phyloP scores from a whole-genome alignment of 2,329 filamentous ascomycete genomes.

The Penicillium sp. region DNA sequence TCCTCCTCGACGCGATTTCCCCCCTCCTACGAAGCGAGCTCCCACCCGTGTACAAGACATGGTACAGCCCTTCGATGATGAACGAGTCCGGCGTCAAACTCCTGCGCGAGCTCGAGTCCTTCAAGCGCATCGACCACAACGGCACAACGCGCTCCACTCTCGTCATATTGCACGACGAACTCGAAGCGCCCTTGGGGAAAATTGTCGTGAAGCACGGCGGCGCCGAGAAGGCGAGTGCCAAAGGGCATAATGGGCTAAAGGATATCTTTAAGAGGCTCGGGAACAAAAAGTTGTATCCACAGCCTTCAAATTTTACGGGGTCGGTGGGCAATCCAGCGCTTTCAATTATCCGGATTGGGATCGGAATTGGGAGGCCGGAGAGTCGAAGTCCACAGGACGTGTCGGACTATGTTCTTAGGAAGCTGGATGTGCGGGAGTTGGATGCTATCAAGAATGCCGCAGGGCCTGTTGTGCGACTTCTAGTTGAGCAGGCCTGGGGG shows the following conservation, averaged over 20 bases:
- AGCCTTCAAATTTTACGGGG: conserved; percentile 33
- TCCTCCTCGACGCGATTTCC: conserved; percentile 68
- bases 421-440: conserved; percentile 63
- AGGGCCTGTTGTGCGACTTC: conserved; percentile 55
- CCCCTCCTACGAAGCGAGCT: conserved; percentile 55
- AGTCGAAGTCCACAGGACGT: conserved; percentile 71
- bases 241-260: conserved; percentile 77
- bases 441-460: conserved; percentile 54
- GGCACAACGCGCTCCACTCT: conserved; percentile 51
- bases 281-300: conserved; percentile 38
- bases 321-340: conserved; percentile 29
- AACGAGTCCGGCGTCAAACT: conserved; percentile 80
- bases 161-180: conserved; percentile 85
- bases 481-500: conserved; percentile 55
- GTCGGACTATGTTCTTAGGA: conserved; percentile 75
- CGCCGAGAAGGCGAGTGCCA: conserved; percentile 58
- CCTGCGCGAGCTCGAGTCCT: conserved; percentile 64
- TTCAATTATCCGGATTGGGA: conserved; percentile 66
- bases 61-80: conserved; percentile 80
- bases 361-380: conserved; percentile 85
- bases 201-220: conserved; percentile 69
- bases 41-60: conserved; percentile 54
- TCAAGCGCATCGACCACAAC: not conserved
- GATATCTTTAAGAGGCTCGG: conserved; percentile 65
- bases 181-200: conserved; percentile 73